Evolutionary conservation across 2,329 filamentous ascomycete species (phyloP).

Genomic region (Fusarium sp.): DNA sequence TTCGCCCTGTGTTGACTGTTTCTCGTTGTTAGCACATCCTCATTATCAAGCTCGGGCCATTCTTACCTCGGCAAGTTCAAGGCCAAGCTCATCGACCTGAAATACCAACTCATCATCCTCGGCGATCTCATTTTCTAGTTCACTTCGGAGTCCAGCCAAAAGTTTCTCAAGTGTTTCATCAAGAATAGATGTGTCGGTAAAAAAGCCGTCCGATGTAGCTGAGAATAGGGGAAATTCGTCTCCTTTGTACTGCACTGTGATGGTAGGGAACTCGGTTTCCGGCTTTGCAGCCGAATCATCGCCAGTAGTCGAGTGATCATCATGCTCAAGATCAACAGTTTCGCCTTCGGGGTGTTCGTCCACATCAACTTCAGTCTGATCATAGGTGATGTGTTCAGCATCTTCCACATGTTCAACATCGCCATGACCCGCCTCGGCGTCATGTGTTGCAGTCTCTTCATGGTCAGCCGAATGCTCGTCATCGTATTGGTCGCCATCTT

Average conservation of each 20-base stretch:
- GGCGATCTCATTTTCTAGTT: slow-evolving; percentile 60
- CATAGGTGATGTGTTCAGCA: slow-evolving; percentile 9
- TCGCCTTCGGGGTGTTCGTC: slow-evolving; percentile 28
- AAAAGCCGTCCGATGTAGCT: slow-evolving; percentile 55
- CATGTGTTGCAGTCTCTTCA: slow-evolving; percentile 9
- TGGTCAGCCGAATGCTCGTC: slow-evolving; percentile 7
- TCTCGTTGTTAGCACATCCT: slow-evolving; percentile 42
- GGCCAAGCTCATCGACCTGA: slow-evolving; percentile 63
- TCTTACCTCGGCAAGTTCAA: slow-evolving; percentile 65
- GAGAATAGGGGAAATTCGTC: slow-evolving; percentile 59
- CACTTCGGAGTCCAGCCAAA: slow-evolving; percentile 58
- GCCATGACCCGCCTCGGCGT: slow-evolving; percentile 5
- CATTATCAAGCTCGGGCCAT: background rate
- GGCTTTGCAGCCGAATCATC: slow-evolving; percentile 24
- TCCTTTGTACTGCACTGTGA: slow-evolving; percentile 58
- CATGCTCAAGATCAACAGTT: slow-evolving; percentile 3
- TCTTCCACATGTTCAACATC: slow-evolving; percentile 8
- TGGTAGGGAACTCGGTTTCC: slow-evolving; percentile 49
- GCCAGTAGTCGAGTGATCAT: slow-evolving; percentile 9
- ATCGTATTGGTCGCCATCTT: slow-evolving; percentile 14
- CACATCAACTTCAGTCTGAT: slow-evolving; percentile 11
- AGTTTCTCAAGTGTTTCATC: slow-evolving; percentile 60
- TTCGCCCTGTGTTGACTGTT: slow-evolving; percentile 52
- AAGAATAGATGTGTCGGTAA: slow-evolving; percentile 57
- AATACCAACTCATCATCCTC: slow-evolving; percentile 63